These are phyloP conservation scores for Monosporascus sp. DNA, from an alignment of 2,329 filamentous ascomycete genomes.

Conservation along the genomic window DNA sequence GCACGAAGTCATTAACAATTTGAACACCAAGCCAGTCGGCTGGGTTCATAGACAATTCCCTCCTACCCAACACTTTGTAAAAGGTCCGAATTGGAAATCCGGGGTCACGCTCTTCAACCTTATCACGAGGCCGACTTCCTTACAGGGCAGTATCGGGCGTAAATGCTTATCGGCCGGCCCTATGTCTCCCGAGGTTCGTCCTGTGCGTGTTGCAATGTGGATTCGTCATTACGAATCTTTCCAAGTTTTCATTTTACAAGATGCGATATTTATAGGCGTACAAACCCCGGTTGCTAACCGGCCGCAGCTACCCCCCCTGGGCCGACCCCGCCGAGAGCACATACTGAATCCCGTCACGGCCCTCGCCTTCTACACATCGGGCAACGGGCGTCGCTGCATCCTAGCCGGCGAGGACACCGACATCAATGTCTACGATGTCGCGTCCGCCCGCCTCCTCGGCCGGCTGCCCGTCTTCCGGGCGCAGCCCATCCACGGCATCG, in stretches of 20 bases:
- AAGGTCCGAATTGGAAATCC: too few species aligned
- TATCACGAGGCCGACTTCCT: background rate
- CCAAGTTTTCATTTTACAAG: background rate
- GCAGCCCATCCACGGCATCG: slow-evolving; percentile 72
- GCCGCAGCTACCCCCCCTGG: slow-evolving; percentile 9
- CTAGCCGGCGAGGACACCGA: slow-evolving; percentile 57
- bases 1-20: background rate
- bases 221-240: background rate
- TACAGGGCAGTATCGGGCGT: background rate
- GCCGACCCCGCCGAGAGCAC: slow-evolving; percentile 27
- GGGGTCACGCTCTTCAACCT: background rate
- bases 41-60: too few species aligned
- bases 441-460: slow-evolving; percentile 30
- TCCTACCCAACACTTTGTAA: too few species aligned
- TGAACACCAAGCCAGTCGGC: too few species aligned
- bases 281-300: background rate
- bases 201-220: background rate
- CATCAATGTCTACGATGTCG: slow-evolving; percentile 48
- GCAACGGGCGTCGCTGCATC: slow-evolving; percentile 34
- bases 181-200: background rate
- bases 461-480: slow-evolving; percentile 52
- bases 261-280: background rate
- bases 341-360: slow-evolving; percentile 55
- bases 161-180: background rate
- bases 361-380: slow-evolving; percentile 43